Conservation (phyloP, 1,284 basidiomycete genomes). For the Anthracocystis walkeri region DNA sequence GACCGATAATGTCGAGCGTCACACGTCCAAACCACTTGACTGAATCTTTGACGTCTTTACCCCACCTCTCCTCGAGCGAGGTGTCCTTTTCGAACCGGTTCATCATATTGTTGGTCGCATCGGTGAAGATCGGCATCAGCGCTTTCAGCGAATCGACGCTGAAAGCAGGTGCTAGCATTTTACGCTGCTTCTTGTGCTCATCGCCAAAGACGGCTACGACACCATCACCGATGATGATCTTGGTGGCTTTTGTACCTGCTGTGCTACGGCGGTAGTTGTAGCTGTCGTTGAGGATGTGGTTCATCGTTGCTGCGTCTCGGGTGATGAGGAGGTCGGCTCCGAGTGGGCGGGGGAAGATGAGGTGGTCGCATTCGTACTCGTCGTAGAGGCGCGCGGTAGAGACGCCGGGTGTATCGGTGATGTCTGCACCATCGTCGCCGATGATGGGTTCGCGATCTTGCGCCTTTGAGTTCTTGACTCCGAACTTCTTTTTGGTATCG, state of each 20-base stretch:
- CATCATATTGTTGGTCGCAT: conserved; percentile 49
- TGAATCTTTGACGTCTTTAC: conserved; percentile 27
- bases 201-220: conserved; percentile 48
- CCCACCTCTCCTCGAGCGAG: conserved; percentile 39
- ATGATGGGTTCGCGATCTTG: conserved; percentile 33
- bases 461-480: conserved; percentile 29
- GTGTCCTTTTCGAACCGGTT: conserved; percentile 33
- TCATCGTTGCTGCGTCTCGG: conserved; percentile 45
- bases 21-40: conserved; percentile 53
- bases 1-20: conserved; percentile 54
- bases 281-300: conserved; percentile 45
- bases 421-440: conserved; percentile 43
- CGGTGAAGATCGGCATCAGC: conserved; percentile 42
- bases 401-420: conserved; percentile 42
- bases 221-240: conserved; percentile 49
- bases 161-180: conserved; percentile 46
- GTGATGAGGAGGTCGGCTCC: conserved; percentile 48
- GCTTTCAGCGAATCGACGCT: conserved; percentile 39
- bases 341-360: conserved; percentile 42
- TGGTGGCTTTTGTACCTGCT: conserved; percentile 50
- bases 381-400: conserved; percentile 32
- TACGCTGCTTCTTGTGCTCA: conserved; percentile 46
- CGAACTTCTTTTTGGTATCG: conserved; percentile 34
- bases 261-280: conserved; percentile 39
- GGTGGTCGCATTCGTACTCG: conserved; percentile 30